A percentile compares a stretch with the other conserved stretches of the same genome.
phyloP scores from a whole-genome alignment of 2,329 filamentous ascomycete genomes.

The Mycosphaerelloides madeirae region DNA sequence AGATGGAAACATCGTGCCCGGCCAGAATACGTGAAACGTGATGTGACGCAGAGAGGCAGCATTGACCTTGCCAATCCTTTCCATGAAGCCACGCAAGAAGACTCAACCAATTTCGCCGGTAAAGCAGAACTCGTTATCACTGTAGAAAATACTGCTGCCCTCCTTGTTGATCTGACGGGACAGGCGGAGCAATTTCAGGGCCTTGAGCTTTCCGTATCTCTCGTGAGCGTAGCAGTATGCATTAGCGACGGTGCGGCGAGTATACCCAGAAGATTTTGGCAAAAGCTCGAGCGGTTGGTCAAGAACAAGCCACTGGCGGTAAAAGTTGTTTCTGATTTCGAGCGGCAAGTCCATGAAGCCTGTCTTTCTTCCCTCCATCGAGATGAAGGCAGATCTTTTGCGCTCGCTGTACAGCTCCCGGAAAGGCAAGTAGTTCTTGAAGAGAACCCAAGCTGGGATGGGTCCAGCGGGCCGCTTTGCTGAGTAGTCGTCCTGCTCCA shows the following conservation, averaged over 20 bases:
- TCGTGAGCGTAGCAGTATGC: neutral
- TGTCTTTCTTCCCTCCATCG: neutral
- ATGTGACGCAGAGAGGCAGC: neutral
- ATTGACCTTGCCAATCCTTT: neutral
- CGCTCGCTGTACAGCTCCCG: neutral
- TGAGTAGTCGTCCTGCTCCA: constrained; percentile 1
- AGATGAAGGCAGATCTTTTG: neutral
- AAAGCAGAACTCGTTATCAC: constrained; percentile 39
- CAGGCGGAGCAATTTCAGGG: constrained; percentile 7
- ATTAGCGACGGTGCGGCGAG: neutral
- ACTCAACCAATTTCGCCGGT: constrained; percentile 4
- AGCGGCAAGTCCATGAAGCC: neutral
- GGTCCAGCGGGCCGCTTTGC: neutral
- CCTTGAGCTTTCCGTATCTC: neutral
- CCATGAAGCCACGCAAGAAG: constrained; percentile 4
- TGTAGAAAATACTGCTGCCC: constrained; percentile 42
- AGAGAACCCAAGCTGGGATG: neutral
- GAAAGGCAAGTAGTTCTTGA: neutral
- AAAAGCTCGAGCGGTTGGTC: neutral
- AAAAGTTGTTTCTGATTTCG: neutral
- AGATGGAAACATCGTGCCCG: neutral
- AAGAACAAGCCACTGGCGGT: neutral
- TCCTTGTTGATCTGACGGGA: constrained; percentile 34
- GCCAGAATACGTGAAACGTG: constrained; percentile 6
- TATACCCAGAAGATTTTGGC: neutral